A percentile compares a stretch with the other conserved stretches of the same genome.
Evolutionary conservation across 495 filamentous ascomycete genomes (phyloP).

Genomic region (Penicillium bovifimosum): DNA sequence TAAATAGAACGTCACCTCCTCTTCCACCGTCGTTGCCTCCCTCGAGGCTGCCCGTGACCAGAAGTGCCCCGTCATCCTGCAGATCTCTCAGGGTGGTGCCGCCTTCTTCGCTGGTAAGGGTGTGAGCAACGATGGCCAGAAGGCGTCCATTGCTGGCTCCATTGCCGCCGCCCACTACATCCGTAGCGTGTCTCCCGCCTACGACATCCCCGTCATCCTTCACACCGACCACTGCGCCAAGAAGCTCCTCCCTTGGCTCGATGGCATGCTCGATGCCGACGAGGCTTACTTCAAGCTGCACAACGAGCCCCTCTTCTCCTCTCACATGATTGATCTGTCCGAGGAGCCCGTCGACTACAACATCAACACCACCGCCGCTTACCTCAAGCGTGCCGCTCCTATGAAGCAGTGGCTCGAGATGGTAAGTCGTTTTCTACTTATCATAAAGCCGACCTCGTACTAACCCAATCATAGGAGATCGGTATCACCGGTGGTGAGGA

Average conservation of each 20-base stretch:
- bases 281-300: slow-evolving; percentile 90
- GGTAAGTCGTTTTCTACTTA: slow-evolving; percentile 45
- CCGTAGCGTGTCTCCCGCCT: slow-evolving; percentile 77
- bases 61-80: slow-evolving; percentile 83
- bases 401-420: slow-evolving; percentile 99
- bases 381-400: slow-evolving; percentile 83
- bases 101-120: slow-evolving; percentile 94
- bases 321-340: slow-evolving; percentile 95
- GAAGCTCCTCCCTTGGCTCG: slow-evolving; percentile 93
- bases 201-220: slow-evolving; percentile 86
- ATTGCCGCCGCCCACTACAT: slow-evolving; percentile 92
- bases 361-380: slow-evolving; percentile 82
- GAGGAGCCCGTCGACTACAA: slow-evolving; percentile 87
- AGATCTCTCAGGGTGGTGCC: slow-evolving; percentile 88
- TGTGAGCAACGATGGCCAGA: slow-evolving; percentile 77
- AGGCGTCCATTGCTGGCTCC: slow-evolving; percentile 80
- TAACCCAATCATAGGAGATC: slow-evolving; percentile 56
- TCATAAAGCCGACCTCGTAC: neutral
- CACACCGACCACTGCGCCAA: slow-evolving; percentile 93
- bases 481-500: slow-evolving; percentile 95
- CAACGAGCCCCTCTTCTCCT: slow-evolving; percentile 88
- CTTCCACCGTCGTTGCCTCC: slow-evolving; percentile 77
- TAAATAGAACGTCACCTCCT: slow-evolving; percentile 76
- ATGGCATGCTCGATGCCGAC: slow-evolving; percentile 89
- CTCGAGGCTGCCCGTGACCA: slow-evolving; percentile 91